Base-by-base conservation (phyloP, 2,329 filamentous ascomycete species). In the Colletotrichum costaricense region DNA sequence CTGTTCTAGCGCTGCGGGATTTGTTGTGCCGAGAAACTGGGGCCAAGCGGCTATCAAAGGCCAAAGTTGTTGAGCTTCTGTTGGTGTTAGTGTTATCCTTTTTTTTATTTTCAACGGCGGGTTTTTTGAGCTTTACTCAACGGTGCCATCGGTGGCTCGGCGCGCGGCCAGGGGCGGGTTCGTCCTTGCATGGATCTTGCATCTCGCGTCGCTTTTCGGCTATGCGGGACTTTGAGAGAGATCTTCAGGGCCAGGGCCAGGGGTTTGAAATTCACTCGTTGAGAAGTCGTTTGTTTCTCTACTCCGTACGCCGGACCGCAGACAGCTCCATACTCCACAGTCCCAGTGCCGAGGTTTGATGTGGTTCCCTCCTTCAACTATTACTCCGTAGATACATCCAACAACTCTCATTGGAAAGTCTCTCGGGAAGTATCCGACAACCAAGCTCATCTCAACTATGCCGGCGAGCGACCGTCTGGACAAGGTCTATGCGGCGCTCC, bases 11-110 rank as follows among this genome's bases (percentile, higher is more conserved):
- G n/a, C 54, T 73, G 70, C 70, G 70, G 70, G 56, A 73, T 70
- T 73, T 73, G 67, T 73, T 65, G 46, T 56, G 46, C 60, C 46
- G 60, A 57, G 60, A 57, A 26, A 67, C 58, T 55, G 65, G 62
- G 73, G 42, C 56, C 56, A 42, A 66, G 30, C 49, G 70, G 69
- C 62, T 69, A 65, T 67, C 38, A 62, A 38, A 28, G 59, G 64
- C 67, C 72, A 76, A 59, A 74, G 60, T 71, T 75, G 72, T 72
- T 74, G 74, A 74, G 67, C 56, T 74, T 42, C 38, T 42, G 38
- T 42, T 42, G 38, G 38, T 42, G 64, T 69, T 57, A 38, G 68
- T 63, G 60, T 67, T 38, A 70, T 55, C 42, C 60, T 73, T 62
- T 42, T 52, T 38, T 38, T 38, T 16, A 1, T 42, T 42, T 42